Evolutionary conservation across 2,329 filamentous ascomycete species (phyloP).

Genomic region (Ascosphaera aggregata): DNA sequence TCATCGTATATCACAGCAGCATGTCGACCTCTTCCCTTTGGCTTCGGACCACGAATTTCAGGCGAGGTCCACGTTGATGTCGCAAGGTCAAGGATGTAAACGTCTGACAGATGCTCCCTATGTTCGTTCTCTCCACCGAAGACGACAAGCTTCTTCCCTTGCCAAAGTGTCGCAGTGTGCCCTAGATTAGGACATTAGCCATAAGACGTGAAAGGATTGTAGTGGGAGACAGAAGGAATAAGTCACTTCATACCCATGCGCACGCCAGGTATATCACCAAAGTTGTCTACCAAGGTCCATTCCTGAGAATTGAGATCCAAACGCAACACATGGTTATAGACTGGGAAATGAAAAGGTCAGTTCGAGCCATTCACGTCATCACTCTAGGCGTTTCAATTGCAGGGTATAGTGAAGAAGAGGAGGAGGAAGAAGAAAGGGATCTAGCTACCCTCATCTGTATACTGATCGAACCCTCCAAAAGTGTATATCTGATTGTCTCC

Average conservation of each 20-base stretch:
- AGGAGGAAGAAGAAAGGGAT: not conserved
- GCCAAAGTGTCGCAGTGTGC: conserved; percentile 83
- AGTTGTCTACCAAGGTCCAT: conserved; percentile 95
- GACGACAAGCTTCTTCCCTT: conserved; percentile 84
- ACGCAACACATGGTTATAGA: conserved; percentile 91
- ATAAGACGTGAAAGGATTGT: too few species aligned
- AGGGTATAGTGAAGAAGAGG: not conserved
- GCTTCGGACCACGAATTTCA: conserved; percentile 58
- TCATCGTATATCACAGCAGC: conserved; percentile 89
- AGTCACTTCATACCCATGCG: conserved; percentile 51
- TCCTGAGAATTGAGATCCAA: conserved; percentile 71
- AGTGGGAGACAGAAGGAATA: too few species aligned
- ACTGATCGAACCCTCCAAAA: conserved; percentile 96
- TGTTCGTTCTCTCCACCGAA: conserved; percentile 98
- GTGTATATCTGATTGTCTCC: conserved; percentile 95
- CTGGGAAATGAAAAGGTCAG: conserved; percentile 14
- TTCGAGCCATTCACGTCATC: not conserved
- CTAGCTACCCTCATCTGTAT: conserved; percentile 60
- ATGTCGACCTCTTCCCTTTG: conserved; percentile 77
- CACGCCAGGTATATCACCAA: conserved; percentile 90
- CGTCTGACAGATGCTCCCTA: conserved; percentile 78
- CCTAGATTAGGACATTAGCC: conserved; percentile 35
- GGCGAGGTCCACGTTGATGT: conserved; percentile 92
- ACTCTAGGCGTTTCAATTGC: not conserved
- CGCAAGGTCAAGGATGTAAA: conserved; percentile 88